A percentile compares a stretch with the other conserved stretches of the same genome.
Conservation (phyloP, 305 asterid genomes). For the Solanum hybrid region DNA sequence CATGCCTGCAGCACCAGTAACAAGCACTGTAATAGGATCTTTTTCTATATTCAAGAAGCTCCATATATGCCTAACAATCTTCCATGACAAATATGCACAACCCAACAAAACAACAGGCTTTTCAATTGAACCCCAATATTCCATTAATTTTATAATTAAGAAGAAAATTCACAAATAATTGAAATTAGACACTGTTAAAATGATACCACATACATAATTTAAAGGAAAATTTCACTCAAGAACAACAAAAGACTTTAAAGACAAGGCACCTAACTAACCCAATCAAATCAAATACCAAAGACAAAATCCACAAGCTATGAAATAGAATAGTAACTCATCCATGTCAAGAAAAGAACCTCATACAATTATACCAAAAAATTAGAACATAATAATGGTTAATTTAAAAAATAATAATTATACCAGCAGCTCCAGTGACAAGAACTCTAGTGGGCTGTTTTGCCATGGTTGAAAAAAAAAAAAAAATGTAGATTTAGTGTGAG, state of each 20-base stretch:
- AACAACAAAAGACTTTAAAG: not conserved
- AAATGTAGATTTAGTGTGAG: not conserved
- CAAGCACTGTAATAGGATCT: conserved; percentile 58
- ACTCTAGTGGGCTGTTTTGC: conserved; percentile 23
- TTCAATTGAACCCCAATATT: conserved; percentile 31
- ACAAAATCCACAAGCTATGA: conserved; percentile 51
- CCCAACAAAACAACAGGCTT: conserved; percentile 51
- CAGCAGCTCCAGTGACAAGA: conserved; percentile 36
- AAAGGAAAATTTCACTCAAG: not conserved
- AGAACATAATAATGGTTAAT: not conserved
- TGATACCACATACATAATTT: not conserved
- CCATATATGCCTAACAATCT: conserved; percentile 48
- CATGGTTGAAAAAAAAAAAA: conserved; percentile 3
- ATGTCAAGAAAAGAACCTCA: conserved; percentile 52
- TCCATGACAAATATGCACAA: conserved; percentile 53
- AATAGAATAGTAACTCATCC: conserved; percentile 39
- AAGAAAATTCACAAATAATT: not conserved
- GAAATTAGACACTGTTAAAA: not conserved
- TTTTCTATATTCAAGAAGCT: conserved; percentile 37
- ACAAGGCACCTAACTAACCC: conserved; percentile 13
- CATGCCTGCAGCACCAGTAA: conserved; percentile 91
- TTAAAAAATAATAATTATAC: not conserved
- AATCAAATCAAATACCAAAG: conserved; percentile 21
- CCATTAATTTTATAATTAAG: conserved; percentile 25
- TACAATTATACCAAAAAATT: not conserved